These are phyloP conservation scores for Ogataea paradorogensis DNA, from an alignment of 805 yeast species.

Conservation along the genomic window DNA sequence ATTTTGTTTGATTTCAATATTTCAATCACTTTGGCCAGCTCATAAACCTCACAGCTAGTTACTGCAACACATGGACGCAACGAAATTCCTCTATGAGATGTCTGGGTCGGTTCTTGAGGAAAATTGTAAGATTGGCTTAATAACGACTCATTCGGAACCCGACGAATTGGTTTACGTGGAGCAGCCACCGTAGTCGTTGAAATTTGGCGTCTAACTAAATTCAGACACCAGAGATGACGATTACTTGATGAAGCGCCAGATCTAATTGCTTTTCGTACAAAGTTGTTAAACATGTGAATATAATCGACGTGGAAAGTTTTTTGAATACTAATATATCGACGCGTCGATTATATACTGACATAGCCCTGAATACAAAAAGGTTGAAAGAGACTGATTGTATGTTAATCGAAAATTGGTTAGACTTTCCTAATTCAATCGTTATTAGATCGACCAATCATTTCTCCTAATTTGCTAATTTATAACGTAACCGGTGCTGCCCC, in stretches of 20 bases:
- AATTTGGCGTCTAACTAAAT: too few species aligned
- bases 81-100: slow-evolving; percentile 9
- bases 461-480: too few species aligned
- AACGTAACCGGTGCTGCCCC: too few species aligned
- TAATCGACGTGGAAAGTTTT: slow-evolving; percentile 1
- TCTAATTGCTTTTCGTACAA: background rate
- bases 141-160: slow-evolving; percentile 18
- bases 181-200: slow-evolving; percentile 1
- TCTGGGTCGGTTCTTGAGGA: slow-evolving; percentile 4
- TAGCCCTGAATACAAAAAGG: too few species aligned
- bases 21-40: slow-evolving; percentile 46
- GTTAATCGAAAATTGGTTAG: background rate
- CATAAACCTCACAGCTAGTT: slow-evolving; percentile 71
- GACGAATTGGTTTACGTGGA: slow-evolving; percentile 13
- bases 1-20: slow-evolving; percentile 38
- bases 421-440: too few species aligned
- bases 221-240: too few species aligned
- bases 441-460: too few species aligned
- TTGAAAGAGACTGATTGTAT: too few species aligned
- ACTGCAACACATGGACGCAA: slow-evolving; percentile 57
- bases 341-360: background rate
- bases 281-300: background rate
- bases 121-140: slow-evolving; percentile 17
- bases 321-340: background rate
- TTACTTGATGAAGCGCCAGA: too few species aligned